These are phyloP conservation scores for Senna siamea DNA, from an alignment of 306 rosid species.

Conservation along the genomic window DNA sequence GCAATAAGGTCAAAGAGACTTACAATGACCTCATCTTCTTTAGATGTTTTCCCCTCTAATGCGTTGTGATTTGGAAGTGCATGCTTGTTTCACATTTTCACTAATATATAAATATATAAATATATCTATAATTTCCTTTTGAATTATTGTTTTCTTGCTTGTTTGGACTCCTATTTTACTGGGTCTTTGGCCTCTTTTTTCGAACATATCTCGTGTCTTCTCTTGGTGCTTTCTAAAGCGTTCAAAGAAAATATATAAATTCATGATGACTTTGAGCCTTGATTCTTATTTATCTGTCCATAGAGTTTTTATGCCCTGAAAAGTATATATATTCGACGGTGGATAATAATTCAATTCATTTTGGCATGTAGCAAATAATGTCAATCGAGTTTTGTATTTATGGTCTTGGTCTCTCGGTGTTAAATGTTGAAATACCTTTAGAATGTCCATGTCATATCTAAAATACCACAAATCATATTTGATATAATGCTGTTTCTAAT, in stretches of 20 bases:
- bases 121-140: background rate
- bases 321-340: background rate
- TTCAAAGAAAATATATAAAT: background rate
- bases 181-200: background rate
- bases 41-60: background rate
- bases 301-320: no score
- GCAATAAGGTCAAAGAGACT: background rate
- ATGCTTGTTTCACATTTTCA: background rate
- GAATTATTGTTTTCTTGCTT: background rate
- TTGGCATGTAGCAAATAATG: background rate
- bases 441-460: no score
- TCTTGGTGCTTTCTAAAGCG: background rate
- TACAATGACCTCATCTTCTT: background rate
- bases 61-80: constrained; percentile 28
- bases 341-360: background rate
- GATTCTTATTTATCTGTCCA: background rate
- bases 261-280: background rate
- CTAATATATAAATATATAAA: no score
- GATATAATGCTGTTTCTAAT: no score
- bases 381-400: no score
- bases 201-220: background rate
- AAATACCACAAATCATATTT: no score
- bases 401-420: no score
- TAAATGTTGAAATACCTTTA: no score
- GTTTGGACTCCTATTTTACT: background rate